Percentiles rank a stretch among this genome's conserved stretches.
Conservation (phyloP, 768 basidiomycete genomes). For the Macrocybe gigantea region DNA sequence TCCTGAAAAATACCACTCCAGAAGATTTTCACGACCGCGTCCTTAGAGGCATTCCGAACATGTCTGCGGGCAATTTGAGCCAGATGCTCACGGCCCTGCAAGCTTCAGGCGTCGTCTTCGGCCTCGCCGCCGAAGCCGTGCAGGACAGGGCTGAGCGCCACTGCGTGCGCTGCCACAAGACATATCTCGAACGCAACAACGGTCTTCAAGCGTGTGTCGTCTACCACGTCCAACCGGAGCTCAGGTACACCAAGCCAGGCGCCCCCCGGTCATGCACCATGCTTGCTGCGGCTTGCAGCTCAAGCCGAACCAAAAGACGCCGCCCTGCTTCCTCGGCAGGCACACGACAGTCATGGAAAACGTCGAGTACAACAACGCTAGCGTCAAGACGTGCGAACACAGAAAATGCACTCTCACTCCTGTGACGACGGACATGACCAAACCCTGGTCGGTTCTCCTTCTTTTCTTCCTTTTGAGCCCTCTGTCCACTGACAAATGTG, state of each 20-base stretch:
- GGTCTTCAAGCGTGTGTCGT: slow-evolving; percentile 9
- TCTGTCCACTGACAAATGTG: too few species aligned
- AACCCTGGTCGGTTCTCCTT: not conserved
- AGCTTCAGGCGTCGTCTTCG: slow-evolving; percentile 6
- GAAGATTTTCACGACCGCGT: slow-evolving; percentile 10
- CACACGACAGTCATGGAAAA: slow-evolving; percentile 8
- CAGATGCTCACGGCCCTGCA: slow-evolving; percentile 9
- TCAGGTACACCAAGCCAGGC: not conserved
- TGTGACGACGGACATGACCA: not conserved
- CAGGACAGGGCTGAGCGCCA: slow-evolving; percentile 8
- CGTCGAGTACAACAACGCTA: slow-evolving; percentile 6
- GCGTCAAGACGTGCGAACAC: slow-evolving; percentile 5
- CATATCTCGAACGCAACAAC: slow-evolving; percentile 17
- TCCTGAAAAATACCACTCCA: slow-evolving; percentile 11
- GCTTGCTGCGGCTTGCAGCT: slow-evolving; percentile 2
- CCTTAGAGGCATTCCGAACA: not conserved
- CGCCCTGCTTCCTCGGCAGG: slow-evolving; percentile 7
- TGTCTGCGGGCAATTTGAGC: slow-evolving; percentile 8
- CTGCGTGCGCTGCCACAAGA: slow-evolving; percentile 15
- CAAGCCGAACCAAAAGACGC: not conserved
- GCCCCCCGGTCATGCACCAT: not conserved
- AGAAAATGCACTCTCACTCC: slow-evolving; percentile 1
- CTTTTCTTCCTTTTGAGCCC: too few species aligned
- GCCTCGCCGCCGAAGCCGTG: slow-evolving; percentile 5
- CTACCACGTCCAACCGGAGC: slow-evolving; percentile 3